Percentiles rank a stretch among this genome's conserved stretches.
Conservation (phyloP, 2,329 filamentous ascomycete genomes). For the Claviceps maximensis region DNA sequence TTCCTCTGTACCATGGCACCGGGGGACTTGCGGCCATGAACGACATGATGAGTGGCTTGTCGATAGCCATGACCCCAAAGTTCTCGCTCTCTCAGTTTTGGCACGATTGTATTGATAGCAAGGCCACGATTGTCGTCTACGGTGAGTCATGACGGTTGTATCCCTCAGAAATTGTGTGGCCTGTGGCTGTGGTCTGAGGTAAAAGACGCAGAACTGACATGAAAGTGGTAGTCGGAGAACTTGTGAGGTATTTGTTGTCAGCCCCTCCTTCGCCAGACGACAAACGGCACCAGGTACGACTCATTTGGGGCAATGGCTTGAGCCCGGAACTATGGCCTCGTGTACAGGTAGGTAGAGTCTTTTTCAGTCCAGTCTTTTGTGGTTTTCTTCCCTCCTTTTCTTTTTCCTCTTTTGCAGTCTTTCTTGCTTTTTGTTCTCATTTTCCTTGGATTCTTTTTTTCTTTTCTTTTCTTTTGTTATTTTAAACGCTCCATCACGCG, state of each 20-base stretch:
- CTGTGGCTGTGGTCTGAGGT: too few species aligned
- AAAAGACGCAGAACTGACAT: neutral
- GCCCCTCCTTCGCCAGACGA: constrained; percentile 3
- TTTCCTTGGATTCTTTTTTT: too few species aligned
- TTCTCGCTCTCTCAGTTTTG: constrained; percentile 7
- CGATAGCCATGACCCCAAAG: constrained; percentile 4
- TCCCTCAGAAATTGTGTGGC: neutral
- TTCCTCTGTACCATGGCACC: constrained; percentile 6
- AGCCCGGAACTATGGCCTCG: constrained; percentile 6
- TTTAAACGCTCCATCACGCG: too few species aligned
- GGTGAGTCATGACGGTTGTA: neutral
- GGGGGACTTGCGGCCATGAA: constrained; percentile 1
- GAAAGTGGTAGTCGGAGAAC: constrained; percentile 2
- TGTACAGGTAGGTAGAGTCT: constrained; percentile 3
- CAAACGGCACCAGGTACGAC: constrained; percentile 2
- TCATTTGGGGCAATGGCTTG: constrained; percentile 6
- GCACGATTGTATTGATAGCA: constrained; percentile 6
- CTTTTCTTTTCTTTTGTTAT: neutral
- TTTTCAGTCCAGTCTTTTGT: too few species aligned
- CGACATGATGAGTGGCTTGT: constrained; percentile 4
- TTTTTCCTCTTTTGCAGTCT: too few species aligned
- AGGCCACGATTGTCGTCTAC: constrained; percentile 4
- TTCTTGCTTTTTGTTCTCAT: too few species aligned
- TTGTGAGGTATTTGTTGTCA: constrained; percentile 4
- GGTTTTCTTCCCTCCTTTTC: neutral